A percentile compares a stretch with the other conserved stretches of the same genome.
These are phyloP conservation scores for Rhizopogon vulgaris DNA, from an alignment of 768 basidiomycete genomes.

Conservation along the genomic window DNA sequence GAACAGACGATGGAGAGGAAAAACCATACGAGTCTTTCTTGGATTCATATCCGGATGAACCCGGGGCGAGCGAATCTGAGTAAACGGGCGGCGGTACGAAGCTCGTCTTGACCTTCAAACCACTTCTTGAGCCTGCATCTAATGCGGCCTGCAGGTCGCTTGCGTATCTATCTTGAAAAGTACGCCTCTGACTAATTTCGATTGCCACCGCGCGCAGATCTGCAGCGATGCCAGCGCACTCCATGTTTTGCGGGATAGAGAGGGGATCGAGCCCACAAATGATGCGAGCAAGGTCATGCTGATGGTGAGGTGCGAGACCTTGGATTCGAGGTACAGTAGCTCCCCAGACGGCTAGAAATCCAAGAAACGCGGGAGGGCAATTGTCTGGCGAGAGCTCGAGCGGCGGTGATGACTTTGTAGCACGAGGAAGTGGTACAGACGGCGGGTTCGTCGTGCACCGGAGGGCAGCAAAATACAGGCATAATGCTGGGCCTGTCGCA, in stretches of 20 bases:
- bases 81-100: conserved; percentile 73
- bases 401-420: conserved; percentile 39
- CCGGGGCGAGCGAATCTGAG: conserved; percentile 24
- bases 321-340: conserved; percentile 62
- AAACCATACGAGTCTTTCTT: conserved; percentile 8
- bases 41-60: conserved; percentile 10
- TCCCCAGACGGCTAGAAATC: conserved; percentile 73
- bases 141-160: conserved; percentile 73
- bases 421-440: conserved; percentile 71
- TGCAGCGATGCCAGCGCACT: conserved; percentile 60
- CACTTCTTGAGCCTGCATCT: conserved; percentile 45
- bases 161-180: conserved; percentile 78
- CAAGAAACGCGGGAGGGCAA: conserved; percentile 62
- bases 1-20: conserved; percentile 14
- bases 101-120: conserved; percentile 41
- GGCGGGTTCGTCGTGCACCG: conserved; percentile 71
- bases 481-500: conserved; percentile 64
- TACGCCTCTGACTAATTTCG: conserved; percentile 78
- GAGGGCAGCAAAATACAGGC: conserved; percentile 80
- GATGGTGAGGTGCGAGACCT: conserved; percentile 49
- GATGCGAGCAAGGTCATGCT: conserved; percentile 78
- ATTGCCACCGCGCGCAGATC: conserved; percentile 83
- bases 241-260: conserved; percentile 31
- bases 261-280: conserved; percentile 59
- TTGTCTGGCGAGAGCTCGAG: conserved; percentile 58